Evolutionary conservation across 2,329 filamentous ascomycete genomes (phyloP), one percentile per base, ranked within the genome.

Genomic region (Nigrograna mackinnonii): DNA sequence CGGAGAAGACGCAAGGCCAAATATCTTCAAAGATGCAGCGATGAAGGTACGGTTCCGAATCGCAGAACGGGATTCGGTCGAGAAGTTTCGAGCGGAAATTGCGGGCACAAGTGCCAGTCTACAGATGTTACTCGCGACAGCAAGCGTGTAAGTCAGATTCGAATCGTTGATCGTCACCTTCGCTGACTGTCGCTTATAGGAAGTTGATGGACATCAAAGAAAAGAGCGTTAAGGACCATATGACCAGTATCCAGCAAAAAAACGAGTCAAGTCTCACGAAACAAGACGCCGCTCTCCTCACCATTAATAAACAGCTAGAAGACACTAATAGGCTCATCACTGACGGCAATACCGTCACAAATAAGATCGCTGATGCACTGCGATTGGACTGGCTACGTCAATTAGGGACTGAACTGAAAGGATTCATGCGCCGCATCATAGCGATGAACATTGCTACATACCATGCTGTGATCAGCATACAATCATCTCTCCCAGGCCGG

Each of bases 41-140:
- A 43, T 35, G 39, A 44, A 43, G 16, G 20, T 52, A 13, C 43
- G 45, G 14, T 54, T 49, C 47, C 30, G 41, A 2, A 22, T 49
- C 6, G 37, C 33, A 9, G 47, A 56, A 14, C 49, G 43, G 20
- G 47, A 54, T 6, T 48, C 37, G 5, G 17, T 52, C 4, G 37
- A 46, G n/a, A 37, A 39, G 4, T 52, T 52, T 16, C 44, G 46
- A 1, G 50, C 22, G 2, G 43, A 56, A 17, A 46, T 54, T 14
- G 30, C 32, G 0, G 44, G 22, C 5, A 44, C 31, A n/a, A 43
- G 32, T 14, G 32, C 45, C 3, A 44, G 42, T 17, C 28, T 54
- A 2, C 38, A 52, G 14, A 50, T 50, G 45, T 37, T 56, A 11
- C 30, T 50, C 7, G 33, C 35, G 3, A 41, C 43, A 28, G 49